A percentile compares a stretch with the other conserved stretches of the same genome.
phyloP scores from a whole-genome alignment of 2,329 filamentous ascomycete species.

The Lasiodiplodia gonubiensis region DNA sequence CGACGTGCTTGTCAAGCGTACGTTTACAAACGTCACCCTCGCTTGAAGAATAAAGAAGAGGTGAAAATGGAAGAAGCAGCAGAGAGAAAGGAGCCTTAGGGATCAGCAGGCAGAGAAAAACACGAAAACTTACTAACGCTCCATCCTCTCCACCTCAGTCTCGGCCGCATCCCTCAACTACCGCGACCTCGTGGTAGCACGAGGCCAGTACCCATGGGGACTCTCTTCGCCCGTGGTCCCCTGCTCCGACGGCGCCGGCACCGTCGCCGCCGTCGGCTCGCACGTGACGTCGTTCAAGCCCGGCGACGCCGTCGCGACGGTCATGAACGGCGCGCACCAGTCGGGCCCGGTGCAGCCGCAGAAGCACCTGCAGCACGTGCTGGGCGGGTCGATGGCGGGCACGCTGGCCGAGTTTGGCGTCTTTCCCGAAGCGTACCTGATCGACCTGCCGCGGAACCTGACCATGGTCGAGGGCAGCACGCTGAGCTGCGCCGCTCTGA shows the following conservation, averaged over 20 bases:
- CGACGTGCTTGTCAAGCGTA: constrained; percentile 72
- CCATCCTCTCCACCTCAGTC: constrained; percentile 42
- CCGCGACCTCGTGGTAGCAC: constrained; percentile 56
- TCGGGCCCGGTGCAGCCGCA: constrained; percentile 53
- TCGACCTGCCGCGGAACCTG: constrained; percentile 64
- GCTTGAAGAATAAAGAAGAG: background rate
- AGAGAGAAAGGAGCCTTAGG: background rate
- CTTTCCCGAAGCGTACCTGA: constrained; percentile 71
- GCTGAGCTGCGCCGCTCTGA: constrained; percentile 52
- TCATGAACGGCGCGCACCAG: constrained; percentile 67
- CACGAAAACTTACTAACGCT: background rate
- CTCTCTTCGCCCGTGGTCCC: constrained; percentile 48
- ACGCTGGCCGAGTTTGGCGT: constrained; percentile 69
- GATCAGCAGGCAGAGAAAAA: background rate
- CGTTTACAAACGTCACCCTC: constrained; percentile 18
- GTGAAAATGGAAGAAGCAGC: background rate
- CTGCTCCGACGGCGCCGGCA: constrained; percentile 68
- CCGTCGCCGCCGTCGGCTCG: constrained; percentile 65
- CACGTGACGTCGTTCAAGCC: constrained; percentile 63
- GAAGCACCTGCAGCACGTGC: constrained; percentile 56
- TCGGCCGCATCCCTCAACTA: constrained; percentile 57
- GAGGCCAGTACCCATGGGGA: constrained; percentile 44
- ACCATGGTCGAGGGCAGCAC: constrained; percentile 54
- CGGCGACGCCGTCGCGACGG: constrained; percentile 68
- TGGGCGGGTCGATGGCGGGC: constrained; percentile 73